phyloP scores from a whole-genome alignment of 148 eudicot genomes.

The Euryodendron excelsum region DNA sequence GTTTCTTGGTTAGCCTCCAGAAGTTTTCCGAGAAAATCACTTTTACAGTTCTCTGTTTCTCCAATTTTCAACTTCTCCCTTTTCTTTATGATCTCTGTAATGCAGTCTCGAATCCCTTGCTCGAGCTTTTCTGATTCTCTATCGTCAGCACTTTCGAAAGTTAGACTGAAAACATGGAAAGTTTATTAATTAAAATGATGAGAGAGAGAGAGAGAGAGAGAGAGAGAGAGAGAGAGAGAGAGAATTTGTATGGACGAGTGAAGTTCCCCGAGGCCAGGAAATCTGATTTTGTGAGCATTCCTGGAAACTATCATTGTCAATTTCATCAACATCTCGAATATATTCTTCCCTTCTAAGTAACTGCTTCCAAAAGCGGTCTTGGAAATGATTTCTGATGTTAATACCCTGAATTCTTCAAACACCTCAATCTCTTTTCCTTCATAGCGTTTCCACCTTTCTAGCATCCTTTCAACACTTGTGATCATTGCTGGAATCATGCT shows the following conservation, averaged over 20 bases:
- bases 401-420: conserved; percentile 20
- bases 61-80: not conserved
- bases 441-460: conserved; percentile 13
- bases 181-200: no score
- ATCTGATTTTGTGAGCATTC: conserved; percentile 8
- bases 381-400: conserved; percentile 21
- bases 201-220: no score
- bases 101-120: conserved; percentile 14
- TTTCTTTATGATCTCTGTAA: conserved; percentile 1
- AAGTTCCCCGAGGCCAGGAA: conserved; percentile 16
- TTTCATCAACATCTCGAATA: conserved; percentile 22
- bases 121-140: conserved; percentile 5
- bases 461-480: conserved; percentile 11
- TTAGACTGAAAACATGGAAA: not conserved
- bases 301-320: conserved; percentile 9
- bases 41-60: not conserved
- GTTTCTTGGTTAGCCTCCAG: conserved; percentile 5
- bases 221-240: no score
- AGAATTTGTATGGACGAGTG: not conserved
- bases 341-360: conserved; percentile 12
- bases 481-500: conserved; percentile 17
- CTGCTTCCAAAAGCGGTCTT: conserved; percentile 28
- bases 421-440: conserved; percentile 20
- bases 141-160: conserved; percentile 5
- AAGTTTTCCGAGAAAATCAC: conserved; percentile 12